A percentile compares a stretch with the other conserved stretches of the same genome.
These are phyloP conservation scores for Ettlia oleoabundans DNA, from an alignment of 139 green algal species.

Conservation along the genomic window DNA sequence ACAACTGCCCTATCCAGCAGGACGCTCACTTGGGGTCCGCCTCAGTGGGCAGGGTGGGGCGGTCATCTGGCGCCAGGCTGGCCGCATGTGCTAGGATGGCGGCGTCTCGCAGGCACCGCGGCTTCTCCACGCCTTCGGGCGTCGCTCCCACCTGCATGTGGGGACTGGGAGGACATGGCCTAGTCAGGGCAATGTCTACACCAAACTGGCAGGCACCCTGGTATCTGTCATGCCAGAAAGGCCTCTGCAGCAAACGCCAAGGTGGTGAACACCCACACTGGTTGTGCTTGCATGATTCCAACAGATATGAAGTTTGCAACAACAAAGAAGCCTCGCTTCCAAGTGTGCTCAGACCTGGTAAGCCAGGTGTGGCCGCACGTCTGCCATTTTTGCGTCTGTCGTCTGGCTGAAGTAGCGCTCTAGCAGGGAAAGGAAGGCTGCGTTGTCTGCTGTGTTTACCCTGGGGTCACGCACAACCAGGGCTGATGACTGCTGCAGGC, in stretches of 20 bases:
- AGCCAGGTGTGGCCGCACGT: conserved; percentile 70
- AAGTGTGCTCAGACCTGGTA: conserved; percentile 81
- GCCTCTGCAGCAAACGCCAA: too few species aligned
- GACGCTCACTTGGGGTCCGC: conserved; percentile 80
- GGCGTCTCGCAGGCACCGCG: conserved; percentile 67
- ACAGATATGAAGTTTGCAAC: too few species aligned
- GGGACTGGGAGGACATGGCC: background rate
- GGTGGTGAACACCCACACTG: too few species aligned
- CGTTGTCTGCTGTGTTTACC: conserved; percentile 64
- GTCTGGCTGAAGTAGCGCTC: conserved; percentile 85
- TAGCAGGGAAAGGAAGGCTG: conserved; percentile 85
- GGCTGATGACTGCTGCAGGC: conserved; percentile 54
- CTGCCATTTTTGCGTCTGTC: conserved; percentile 64
- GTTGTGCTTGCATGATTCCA: too few species aligned
- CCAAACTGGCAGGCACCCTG: background rate
- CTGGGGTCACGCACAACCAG: conserved; percentile 82
- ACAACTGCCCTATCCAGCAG: background rate
- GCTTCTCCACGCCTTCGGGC: conserved; percentile 83
- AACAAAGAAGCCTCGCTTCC: too few species aligned
- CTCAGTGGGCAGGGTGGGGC: conserved; percentile 53
- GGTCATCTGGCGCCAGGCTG: conserved; percentile 46
- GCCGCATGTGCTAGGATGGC: conserved; percentile 40
- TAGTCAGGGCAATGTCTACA: background rate
- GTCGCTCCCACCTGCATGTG: conserved; percentile 66
- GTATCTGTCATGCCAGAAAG: too few species aligned